These are phyloP conservation scores for Onygenales sp. DNA, from an alignment of 2,329 filamentous ascomycete genomes.

Conservation along the genomic window DNA sequence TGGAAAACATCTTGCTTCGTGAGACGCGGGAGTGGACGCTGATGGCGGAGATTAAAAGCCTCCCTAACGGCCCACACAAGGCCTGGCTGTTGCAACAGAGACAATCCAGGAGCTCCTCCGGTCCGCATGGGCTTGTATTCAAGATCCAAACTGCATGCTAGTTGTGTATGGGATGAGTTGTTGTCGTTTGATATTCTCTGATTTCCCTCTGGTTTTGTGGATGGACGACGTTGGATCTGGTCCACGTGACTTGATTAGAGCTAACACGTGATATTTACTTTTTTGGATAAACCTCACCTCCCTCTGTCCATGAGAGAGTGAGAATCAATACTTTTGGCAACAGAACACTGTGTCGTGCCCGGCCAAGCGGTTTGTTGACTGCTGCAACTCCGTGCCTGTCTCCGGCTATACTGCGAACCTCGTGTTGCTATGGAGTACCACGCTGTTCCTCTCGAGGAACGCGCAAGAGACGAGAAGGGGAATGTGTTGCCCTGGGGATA, in stretches of 20 bases:
- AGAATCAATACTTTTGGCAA: background rate
- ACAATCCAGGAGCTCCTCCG: slow-evolving; percentile 1
- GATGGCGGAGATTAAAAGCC: background rate
- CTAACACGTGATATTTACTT: background rate
- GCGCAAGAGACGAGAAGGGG: slow-evolving; percentile 50
- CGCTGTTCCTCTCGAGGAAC: slow-evolving; percentile 53
- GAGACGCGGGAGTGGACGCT: slow-evolving; percentile 2
- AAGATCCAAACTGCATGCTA: slow-evolving; percentile 3
- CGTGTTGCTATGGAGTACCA: slow-evolving; percentile 50
- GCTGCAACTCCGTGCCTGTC: background rate
- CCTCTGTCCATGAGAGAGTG: background rate
- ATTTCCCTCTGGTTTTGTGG: background rate
- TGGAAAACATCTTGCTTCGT: slow-evolving; percentile 5
- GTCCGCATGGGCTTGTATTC: background rate
- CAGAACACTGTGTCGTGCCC: background rate
- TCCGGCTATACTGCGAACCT: background rate
- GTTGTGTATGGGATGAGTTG: background rate
- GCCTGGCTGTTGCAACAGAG: background rate
- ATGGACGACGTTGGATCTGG: background rate
- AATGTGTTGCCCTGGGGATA: slow-evolving; percentile 54
- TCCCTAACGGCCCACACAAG: background rate
- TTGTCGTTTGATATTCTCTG: background rate
- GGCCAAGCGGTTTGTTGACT: background rate
- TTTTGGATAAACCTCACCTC: background rate
- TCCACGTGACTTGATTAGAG: background rate